Evolutionary conservation across 2,329 filamentous ascomycete species (phyloP).

Genomic region (Monilinia polystroma): DNA sequence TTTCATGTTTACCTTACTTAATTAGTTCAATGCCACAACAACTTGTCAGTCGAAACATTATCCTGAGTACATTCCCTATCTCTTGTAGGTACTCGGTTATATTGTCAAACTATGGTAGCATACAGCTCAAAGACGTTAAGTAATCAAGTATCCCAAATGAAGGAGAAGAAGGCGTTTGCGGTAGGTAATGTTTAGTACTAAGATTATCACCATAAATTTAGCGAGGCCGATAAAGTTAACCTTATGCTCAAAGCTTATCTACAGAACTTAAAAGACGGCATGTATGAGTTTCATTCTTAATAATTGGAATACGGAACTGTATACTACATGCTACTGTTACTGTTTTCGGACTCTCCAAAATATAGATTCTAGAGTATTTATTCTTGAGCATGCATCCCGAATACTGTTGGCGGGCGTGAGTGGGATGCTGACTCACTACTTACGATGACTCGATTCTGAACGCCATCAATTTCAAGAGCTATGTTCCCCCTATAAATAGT

Average conservation of each 20-base stretch:
- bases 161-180: neutral
- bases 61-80: too few relatives aligned
- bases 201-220: neutral
- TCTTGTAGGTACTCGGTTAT: too few relatives aligned
- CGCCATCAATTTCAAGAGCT: neutral
- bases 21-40: too few relatives aligned
- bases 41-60: too few relatives aligned
- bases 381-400: neutral
- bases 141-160: neutral
- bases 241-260: neutral
- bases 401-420: neutral
- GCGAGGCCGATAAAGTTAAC: neutral
- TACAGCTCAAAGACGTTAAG: too few relatives aligned
- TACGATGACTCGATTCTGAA: conserved; percentile 4
- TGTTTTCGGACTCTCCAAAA: neutral
- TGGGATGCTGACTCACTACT: neutral
- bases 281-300: neutral
- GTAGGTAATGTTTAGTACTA: neutral
- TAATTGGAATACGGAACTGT: neutral
- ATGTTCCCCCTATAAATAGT: neutral
- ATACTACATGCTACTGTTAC: too few relatives aligned
- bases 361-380: neutral
- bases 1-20: too few relatives aligned
- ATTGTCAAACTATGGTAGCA: too few relatives aligned
- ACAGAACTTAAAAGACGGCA: neutral